phyloP scores from a whole-genome alignment of 1,284 basidiomycete genomes.

The Cryptococcus sp. region DNA sequence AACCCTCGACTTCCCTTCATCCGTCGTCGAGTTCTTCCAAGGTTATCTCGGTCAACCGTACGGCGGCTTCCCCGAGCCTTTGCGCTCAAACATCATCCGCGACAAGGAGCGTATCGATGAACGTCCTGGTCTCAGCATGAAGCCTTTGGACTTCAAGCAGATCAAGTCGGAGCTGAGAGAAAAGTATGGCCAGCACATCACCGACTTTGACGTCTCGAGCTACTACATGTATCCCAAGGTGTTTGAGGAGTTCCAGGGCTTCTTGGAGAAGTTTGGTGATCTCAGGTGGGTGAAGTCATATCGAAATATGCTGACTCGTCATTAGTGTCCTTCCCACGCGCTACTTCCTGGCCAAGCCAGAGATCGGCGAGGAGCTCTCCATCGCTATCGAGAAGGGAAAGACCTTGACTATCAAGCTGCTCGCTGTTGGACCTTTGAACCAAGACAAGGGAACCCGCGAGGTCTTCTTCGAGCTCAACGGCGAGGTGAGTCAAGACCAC shows the following conservation, averaged over 20 bases:
- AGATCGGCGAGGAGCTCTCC: constrained; percentile 92
- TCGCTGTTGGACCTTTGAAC: constrained; percentile 92
- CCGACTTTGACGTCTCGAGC: constrained; percentile 87
- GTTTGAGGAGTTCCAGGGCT: constrained; percentile 95
- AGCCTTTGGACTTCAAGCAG: constrained; percentile 91
- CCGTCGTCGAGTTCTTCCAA: constrained; percentile 95
- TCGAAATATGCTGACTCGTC: not conserved
- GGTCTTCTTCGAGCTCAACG: constrained; percentile 97
- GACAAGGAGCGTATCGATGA: constrained; percentile 91
- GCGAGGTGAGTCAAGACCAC: constrained; percentile 64
- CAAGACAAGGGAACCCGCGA: constrained; percentile 89
- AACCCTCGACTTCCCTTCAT: constrained; percentile 94
- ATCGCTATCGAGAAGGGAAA: constrained; percentile 97
- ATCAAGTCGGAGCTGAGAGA: constrained; percentile 89
- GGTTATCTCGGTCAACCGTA: constrained; percentile 96
- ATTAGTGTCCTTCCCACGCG: constrained; percentile 87
- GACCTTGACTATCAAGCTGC: constrained; percentile 91
- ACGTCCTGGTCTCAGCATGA: constrained; percentile 84
- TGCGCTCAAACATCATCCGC: constrained; percentile 88
- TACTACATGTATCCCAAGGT: constrained; percentile 77
- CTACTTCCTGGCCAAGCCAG: constrained; percentile 92
- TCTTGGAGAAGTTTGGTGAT: constrained; percentile 94
- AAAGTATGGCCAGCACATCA: constrained; percentile 94
- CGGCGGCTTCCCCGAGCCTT: constrained; percentile 97
- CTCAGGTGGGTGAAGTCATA: constrained; percentile 64